Evolutionary conservation across 495 filamentous ascomycete genomes (phyloP), one percentile per base, ranked within the genome.

Genomic region (Neurospora sp.): DNA sequence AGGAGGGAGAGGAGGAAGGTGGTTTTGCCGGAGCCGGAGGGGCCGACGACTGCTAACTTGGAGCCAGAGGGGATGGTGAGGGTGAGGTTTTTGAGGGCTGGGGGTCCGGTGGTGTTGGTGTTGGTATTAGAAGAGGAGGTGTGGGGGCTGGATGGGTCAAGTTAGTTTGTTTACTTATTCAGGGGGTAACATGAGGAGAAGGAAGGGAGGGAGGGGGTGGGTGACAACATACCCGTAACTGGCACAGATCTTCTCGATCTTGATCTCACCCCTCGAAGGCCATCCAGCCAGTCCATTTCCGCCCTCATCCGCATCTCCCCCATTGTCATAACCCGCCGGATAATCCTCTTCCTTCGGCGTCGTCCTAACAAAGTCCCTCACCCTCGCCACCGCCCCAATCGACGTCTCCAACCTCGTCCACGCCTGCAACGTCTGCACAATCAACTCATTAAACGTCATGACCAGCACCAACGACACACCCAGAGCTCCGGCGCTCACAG

Each of bases 1-100:
- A 99, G 97, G n/a, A 98, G 86, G 35, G 94, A 90, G 77, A 97
- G 86, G 6, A 95, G 94, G 73, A 97, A 85, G 5, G 93, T 96
- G 75, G 93, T 96, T 84, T 98, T 98, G 72, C 95, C 95, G 62
- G 78, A 79, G 44, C 78, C 78, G 3, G 74, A 75, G n/a, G 35
- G 76, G 9, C 79, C 76, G 74, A 76, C 76, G n/a, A 81, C 75
- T 18, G 78, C 75, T 18, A 79, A 39, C 16, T 77, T 78, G 38
- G 76, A 73, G 14, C 79, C 75, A 5, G 75, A 39, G 14, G 23
- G 16, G 59, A 80, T 80, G 18, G 39, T 41, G 3, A 81, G 73
- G 39, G 48, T 73, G 44, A 62, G 27, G 1, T 62, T 62, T 35
- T 35, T 62, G 14, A 62, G 54, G 27, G 54, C 54, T 62, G 54